These are phyloP conservation scores for Teunomyces cretensis DNA, from an alignment of 805 yeast species.

Conservation along the genomic window DNA sequence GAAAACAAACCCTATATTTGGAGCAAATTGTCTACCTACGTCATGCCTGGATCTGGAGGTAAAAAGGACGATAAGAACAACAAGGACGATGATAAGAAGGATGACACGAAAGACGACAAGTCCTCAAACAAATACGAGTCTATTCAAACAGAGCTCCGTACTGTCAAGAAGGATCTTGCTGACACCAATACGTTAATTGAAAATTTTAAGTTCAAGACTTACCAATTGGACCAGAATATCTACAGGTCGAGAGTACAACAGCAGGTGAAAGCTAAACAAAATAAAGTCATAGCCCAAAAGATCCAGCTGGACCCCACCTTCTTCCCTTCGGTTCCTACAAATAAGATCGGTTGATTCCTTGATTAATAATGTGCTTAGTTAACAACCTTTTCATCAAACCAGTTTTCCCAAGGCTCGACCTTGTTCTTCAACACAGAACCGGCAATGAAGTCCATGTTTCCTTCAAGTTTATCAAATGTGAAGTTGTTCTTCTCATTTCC, in stretches of 20 bases:
- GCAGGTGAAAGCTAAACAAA: slow-evolving; percentile 31
- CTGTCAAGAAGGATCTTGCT: background rate
- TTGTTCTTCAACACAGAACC: slow-evolving; percentile 70
- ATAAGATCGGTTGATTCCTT: slow-evolving; percentile 5
- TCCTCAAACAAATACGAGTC: slow-evolving; percentile 20
- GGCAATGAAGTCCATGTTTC: slow-evolving; percentile 63
- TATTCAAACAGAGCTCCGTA: slow-evolving; percentile 6
- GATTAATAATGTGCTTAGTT: slow-evolving; percentile 29
- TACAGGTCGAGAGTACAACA: slow-evolving; percentile 41
- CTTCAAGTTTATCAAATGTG: slow-evolving; percentile 68
- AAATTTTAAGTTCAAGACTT: slow-evolving; percentile 36
- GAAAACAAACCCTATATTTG: slow-evolving; percentile 34
- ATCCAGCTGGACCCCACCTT: slow-evolving; percentile 11
- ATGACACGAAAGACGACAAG: slow-evolving; percentile 19
- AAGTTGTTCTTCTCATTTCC: slow-evolving; percentile 44
- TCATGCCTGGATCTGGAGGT: slow-evolving; percentile 15
- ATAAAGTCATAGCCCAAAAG: slow-evolving; percentile 11
- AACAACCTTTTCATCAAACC: slow-evolving; percentile 76
- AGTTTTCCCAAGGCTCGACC: slow-evolving; percentile 62
- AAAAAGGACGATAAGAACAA: slow-evolving; percentile 10
- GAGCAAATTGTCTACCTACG: slow-evolving; percentile 22
- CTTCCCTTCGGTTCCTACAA: slow-evolving; percentile 14
- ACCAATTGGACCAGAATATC: slow-evolving; percentile 39
- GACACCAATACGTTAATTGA: slow-evolving; percentile 15
- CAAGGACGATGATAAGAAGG: slow-evolving; percentile 10